Base-by-base conservation (phyloP, 129 eudicot genomes). In the Flaveria ramosissima region DNA sequence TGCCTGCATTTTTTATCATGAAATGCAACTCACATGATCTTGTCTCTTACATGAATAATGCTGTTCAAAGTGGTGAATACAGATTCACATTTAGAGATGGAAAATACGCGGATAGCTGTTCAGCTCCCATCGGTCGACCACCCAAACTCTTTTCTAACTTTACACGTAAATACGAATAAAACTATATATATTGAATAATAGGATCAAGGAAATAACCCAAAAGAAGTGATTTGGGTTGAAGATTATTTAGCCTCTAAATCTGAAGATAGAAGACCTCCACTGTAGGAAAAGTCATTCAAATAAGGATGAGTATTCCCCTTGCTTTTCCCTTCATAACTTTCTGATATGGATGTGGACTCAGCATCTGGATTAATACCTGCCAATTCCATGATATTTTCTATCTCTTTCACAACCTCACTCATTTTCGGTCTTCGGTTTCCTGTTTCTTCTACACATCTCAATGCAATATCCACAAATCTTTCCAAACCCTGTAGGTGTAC, bases 371-470 rank as follows among this genome's bases (percentile, higher is more conserved):
- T 87, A 19, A 90, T 21, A 47, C 96, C 92, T 15, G 83, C 87
- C 56, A 83, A 72, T 70, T 86, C 87, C 91, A 83, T 77, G 9
- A 86, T 86, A 74, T 69, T 73, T 63, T 88, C 91, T 2, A 90
- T 79, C 74, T 86, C 96, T 83, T 88, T 90, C 27, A 84, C 90
- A 41, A 88, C 92, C 16, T 86, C 92, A 39, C 83, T 81, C 94
- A 88, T 92, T 45, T 80, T 42, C 7, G 97, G 97, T 75, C 97
- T 83, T 46, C 72, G 72, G 51, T 23, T 77, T 36, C 96, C 96
- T 19, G 64, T 50, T 73, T 92, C 97, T 64, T 88, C 81, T 20
- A 92, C 90, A 50, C 97, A 92, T 72, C 72, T 80, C 77, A 92
- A 56, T 47, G 97, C 86, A 17, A 92, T 70, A 72, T 92, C 93